Base-by-base conservation (phyloP, 2,329 filamentous ascomycete species). In the Trichoderma harzianum region DNA sequence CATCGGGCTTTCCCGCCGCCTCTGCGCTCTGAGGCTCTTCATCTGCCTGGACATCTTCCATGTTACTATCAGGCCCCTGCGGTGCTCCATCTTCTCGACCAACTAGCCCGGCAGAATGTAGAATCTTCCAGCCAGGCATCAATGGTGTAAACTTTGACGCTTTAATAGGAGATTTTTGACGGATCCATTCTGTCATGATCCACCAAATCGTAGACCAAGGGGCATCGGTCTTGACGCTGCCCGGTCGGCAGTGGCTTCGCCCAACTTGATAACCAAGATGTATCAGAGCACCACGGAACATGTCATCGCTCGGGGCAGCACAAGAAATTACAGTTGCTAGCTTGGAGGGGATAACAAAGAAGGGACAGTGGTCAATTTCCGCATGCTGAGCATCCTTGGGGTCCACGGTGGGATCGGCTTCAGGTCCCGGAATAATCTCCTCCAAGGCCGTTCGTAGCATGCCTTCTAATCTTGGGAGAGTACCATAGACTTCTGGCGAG, bases 191-290 rank as follows among this genome's bases (percentile, higher is more conserved):
- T 30, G 93, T 88, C 89, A 98, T 96, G 32, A 98, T 85, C 79
- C 97, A 92, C 95, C 96, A 98, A 62, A 99, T 88, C 0, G 93
- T 90, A 5, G 86, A 86, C 94, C 94, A 99, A 0, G 95, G 93
- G 16, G 96, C 96, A 81, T 98, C 90, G 0, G 96, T 98, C 84
- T 97, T 97, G 81, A 98, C 90, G 77, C 93, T 96, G 30, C 95
- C 95, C 0, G 93, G 88, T 75, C 94, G 94, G 76, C 94, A 94
- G 81, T 99, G 96, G 76, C 93, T 97, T 77, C 95, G 90, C 1
- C 93, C 93, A 4, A 92, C 92, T 60, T 88, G 87, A 79, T 97
- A 98, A 7, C 95, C 96, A 1, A 97, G 86, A 72, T 92, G 88
- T 26, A 90, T 87, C 34, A 99, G 84, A 3, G 96, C 96, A 26